Base-by-base conservation (phyloP, 805 yeast genomes). In the Myxozyma melibiosi region DNA sequence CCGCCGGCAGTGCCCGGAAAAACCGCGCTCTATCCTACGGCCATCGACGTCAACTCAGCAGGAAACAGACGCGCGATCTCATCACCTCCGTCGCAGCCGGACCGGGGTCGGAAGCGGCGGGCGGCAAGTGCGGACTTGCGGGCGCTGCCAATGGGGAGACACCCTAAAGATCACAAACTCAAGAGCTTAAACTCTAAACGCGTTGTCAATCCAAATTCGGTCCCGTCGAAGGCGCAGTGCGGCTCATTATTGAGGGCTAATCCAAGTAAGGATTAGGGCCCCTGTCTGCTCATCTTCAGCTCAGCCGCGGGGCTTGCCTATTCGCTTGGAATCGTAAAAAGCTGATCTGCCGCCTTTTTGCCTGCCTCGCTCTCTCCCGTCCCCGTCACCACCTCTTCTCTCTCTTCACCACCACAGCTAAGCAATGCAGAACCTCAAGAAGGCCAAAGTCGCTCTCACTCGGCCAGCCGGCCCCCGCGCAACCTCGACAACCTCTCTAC, bases 391-490 rank as follows among this genome's bases (percentile, higher is more conserved):
- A 4, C 25, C 5, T 18, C 24, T n/a, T 22, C 37, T 7, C 22
- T 28, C 22, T 22, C 18, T 35, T 6, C 16, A 35, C n/a, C n/a
- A n/a, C n/a, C n/a, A n/a, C n/a, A n/a, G n/a, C 34, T 34, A 13
- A 33, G 16, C 38, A 14, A 51, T 51, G 55, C 48, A 51, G 25
- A 31, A 51, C 16, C 46, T 57, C 34, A 51, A 51, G 20, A 20
- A 51, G 22, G 61, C 61, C 9, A 57, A 57, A 38, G 37, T 51
- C 4, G 41, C 40, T 11, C 40, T 53, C 37, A 41, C 55, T 2
- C 53, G 61, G 13, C 61, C 61, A 2, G 38, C 57, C n/a, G 51
- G 46, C 3, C 43, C 54, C 16, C 52, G 61, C 22, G 18, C 55
- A 13, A 22, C 34, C 7, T 49, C 61, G n/a, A 11, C 45, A 9